Conservation (phyloP, 495 filamentous ascomycete genomes). For the Penicillium egyptiacum region DNA sequence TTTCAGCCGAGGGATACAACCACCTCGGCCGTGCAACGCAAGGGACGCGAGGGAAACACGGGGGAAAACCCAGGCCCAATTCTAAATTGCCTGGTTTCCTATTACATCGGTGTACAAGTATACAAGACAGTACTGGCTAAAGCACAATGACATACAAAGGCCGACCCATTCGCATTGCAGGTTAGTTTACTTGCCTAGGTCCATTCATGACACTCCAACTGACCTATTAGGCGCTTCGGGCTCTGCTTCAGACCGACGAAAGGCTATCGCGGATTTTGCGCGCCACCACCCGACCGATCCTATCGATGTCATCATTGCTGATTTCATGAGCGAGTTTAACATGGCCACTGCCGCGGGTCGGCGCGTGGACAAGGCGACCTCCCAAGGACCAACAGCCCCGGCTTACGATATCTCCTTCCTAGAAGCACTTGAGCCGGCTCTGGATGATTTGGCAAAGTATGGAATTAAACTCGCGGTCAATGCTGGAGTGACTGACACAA, state of each 20-base stretch:
- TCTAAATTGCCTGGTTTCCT: neutral
- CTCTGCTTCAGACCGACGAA: constrained; percentile 55
- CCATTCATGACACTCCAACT: neutral
- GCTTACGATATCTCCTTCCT: constrained; percentile 56
- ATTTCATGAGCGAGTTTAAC: constrained; percentile 59
- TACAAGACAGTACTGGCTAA: neutral
- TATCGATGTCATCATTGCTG: constrained; percentile 57
- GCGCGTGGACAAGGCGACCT: constrained; percentile 34
- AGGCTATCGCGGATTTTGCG: constrained; percentile 55
- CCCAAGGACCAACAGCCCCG: constrained; percentile 19
- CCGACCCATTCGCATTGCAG: constrained; percentile 29
- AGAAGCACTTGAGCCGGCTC: constrained; percentile 51
- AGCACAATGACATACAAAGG: constrained; percentile 19
- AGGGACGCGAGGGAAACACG: neutral
- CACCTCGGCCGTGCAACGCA: constrained; percentile 11
- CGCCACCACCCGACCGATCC: constrained; percentile 44
- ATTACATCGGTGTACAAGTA: neutral
- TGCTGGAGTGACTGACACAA: constrained; percentile 54
- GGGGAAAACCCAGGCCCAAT: neutral
- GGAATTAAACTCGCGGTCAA: constrained; percentile 59
- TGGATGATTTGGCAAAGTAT: constrained; percentile 50
- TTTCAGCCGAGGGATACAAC: constrained; percentile 6
- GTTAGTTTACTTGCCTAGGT: neutral
- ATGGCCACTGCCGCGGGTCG: constrained; percentile 49
- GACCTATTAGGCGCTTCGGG: constrained; percentile 44